Percentiles rank a stretch among this genome's conserved stretches.
These are phyloP conservation scores for Botryotinia narcissicola DNA, from an alignment of 2,329 filamentous ascomycete genomes.

Conservation along the genomic window DNA sequence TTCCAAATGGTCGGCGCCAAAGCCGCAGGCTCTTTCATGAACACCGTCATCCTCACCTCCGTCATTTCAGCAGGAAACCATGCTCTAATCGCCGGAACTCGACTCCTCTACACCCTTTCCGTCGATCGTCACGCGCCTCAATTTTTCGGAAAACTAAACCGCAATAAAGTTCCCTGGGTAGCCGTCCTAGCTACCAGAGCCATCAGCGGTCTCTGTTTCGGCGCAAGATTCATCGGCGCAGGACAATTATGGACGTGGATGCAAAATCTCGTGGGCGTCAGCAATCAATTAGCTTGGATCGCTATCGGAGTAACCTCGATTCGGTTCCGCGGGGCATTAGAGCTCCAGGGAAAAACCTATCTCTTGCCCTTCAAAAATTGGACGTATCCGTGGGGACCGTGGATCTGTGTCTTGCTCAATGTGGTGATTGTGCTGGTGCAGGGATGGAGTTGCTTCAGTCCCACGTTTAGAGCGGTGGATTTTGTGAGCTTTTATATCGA, in stretches of 20 bases:
- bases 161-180: slow-evolving; percentile 52
- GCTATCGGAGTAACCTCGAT: slow-evolving; percentile 62
- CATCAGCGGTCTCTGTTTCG: slow-evolving; percentile 59
- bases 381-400: slow-evolving; percentile 63
- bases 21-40: slow-evolving; percentile 56
- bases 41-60: slow-evolving; percentile 59
- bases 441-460: slow-evolving; percentile 62
- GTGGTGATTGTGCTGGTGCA: slow-evolving; percentile 60
- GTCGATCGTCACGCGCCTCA: slow-evolving; percentile 54
- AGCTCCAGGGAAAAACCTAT: slow-evolving; percentile 57
- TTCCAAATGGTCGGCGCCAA: slow-evolving; percentile 56
- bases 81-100: slow-evolving; percentile 54
- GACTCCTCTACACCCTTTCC: slow-evolving; percentile 55
- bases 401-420: slow-evolving; percentile 56
- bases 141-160: slow-evolving; percentile 51
- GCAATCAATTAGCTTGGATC: slow-evolving; percentile 65
- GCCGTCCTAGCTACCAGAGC: slow-evolving; percentile 54
- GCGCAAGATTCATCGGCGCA: slow-evolving; percentile 62
- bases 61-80: slow-evolving; percentile 59
- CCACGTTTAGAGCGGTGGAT: slow-evolving; percentile 54
- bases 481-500: slow-evolving; percentile 66
- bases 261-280: slow-evolving; percentile 66
- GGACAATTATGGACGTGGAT: slow-evolving; percentile 66
- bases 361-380: slow-evolving; percentile 64
- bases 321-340: slow-evolving; percentile 60